Percentiles rank a stretch among this genome's conserved stretches.
Evolutionary conservation across 306 rosid species (phyloP).

Genomic region (Cucumis cinereus): DNA sequence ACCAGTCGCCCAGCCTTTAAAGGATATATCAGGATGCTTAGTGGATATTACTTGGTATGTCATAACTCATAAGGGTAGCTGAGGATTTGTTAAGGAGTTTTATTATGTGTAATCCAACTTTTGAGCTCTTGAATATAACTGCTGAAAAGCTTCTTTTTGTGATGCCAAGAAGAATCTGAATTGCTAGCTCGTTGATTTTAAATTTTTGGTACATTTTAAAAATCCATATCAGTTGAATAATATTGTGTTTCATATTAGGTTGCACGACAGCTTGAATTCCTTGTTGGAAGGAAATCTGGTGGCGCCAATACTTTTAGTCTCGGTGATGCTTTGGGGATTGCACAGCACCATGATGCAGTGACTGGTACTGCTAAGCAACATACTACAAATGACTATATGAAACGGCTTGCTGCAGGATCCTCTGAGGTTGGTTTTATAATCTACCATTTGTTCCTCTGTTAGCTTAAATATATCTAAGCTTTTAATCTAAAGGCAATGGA

Average conservation of each 20-base stretch:
- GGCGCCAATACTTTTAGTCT: conserved; percentile 29
- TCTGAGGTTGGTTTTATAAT: conserved; percentile 32
- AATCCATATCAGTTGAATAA: not conserved
- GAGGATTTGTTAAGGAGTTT: not conserved
- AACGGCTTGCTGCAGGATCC: conserved; percentile 64
- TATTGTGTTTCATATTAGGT: conserved; percentile 32
- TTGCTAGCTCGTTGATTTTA: not conserved
- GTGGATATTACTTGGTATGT: conserved; percentile 82
- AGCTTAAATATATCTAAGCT: not conserved
- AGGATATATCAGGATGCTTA: conserved; percentile 53
- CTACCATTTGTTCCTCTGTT: not conserved
- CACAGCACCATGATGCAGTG: conserved; percentile 86
- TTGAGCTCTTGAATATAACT: not conserved
- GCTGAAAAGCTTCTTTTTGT: not conserved
- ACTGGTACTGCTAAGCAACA: conserved; percentile 78
- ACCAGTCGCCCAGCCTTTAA: conserved; percentile 71
- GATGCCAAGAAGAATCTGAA: not conserved
- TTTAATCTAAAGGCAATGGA: not conserved
- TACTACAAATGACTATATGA: conserved; percentile 73
- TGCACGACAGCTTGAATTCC: conserved; percentile 59
- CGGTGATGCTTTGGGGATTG: conserved; percentile 74
- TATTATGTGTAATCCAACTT: not conserved
- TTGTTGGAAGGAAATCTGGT: conserved; percentile 33
- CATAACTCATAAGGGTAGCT: not conserved
- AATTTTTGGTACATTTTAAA: not conserved